These are phyloP conservation scores for Xylaria sp. DNA, from an alignment of 495 filamentous ascomycete species.

Conservation along the genomic window DNA sequence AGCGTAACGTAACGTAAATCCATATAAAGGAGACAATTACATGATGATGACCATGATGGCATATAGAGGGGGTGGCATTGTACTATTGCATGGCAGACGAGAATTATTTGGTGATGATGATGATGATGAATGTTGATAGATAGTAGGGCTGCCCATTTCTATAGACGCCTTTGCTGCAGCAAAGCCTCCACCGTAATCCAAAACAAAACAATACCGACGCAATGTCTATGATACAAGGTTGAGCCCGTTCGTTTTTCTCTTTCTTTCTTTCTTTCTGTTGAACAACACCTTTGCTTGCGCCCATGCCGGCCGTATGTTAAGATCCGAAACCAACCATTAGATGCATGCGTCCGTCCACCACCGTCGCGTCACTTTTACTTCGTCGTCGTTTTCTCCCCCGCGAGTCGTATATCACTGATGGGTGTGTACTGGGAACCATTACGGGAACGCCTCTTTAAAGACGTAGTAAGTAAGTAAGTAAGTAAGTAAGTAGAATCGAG, in stretches of 20 bases:
- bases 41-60: conserved; percentile 25
- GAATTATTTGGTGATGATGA: conserved; percentile 6
- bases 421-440: background rate
- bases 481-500: background rate
- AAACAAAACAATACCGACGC: conserved; percentile 32
- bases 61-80: conserved; percentile 21
- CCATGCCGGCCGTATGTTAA: conserved; percentile 11
- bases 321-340: background rate
- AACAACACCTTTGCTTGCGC: conserved; percentile 24
- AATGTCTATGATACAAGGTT: conserved; percentile 47
- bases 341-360: conserved; percentile 1
- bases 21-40: background rate
- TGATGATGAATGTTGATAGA: conserved; percentile 19
- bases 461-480: no score
- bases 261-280: conserved; percentile 35
- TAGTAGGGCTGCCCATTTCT: conserved; percentile 29
- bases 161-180: conserved; percentile 28
- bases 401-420: no score
- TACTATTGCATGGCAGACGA: conserved; percentile 12
- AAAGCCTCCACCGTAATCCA: background rate
- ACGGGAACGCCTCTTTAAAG: background rate
- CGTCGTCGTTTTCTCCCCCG: background rate
- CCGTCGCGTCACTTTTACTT: background rate
- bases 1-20: conserved; percentile 28
- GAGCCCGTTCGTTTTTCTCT: conserved; percentile 38